Evolutionary conservation across 202 grass and related monocot species (phyloP), one percentile per base, ranked within the genome.

Genomic region (Panicum virgatum): DNA sequence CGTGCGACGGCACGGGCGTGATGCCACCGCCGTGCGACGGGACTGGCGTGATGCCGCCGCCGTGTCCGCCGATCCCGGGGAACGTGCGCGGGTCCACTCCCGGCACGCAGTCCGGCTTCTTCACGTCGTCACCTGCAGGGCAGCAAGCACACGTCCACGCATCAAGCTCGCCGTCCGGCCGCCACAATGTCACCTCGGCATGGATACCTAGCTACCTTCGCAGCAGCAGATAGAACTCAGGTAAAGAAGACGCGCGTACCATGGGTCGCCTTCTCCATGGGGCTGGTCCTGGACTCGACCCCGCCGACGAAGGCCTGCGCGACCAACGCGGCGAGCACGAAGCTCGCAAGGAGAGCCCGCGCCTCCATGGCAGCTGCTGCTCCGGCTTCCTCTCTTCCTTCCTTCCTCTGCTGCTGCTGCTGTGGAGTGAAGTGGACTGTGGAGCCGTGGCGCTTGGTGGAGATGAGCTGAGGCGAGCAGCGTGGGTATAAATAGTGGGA

Each of bases 41-140:
- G 60, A 79, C 13, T 2, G 77, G 77, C 1, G 47, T 68, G 77
- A 80, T 69, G 34, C 77, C 77, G 4, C 77, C 77, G 34, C 62
- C 50, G 29, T 57, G 77, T 0, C 70, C 73, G 73, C 47, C 77
- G 48, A 43, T 61, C 2, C 77, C 82, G 0, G 87, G 87, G 57
- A 76, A 89, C 3, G 40, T 52, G 58, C 0, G 87, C 40, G 88
- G 88, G 75, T 90, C 88, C 8, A 86, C 11, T 0, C 75, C 69
- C 30, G 87, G 87, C 75, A 90, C 88, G 80, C 88, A 90, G 80
- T 90, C 88, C 27, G 88, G 88, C 80, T 90, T 90, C 88, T 90
- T 90, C 14, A 83, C 88, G 37, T 72, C 88, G 26, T 74, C 74
- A 26, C 67, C 73, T 69, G 65, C 79, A 38, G 10, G 10, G 37